Base-by-base conservation (phyloP, 1,139 yeast species). In the Pneumocystis jirovecii region DNA sequence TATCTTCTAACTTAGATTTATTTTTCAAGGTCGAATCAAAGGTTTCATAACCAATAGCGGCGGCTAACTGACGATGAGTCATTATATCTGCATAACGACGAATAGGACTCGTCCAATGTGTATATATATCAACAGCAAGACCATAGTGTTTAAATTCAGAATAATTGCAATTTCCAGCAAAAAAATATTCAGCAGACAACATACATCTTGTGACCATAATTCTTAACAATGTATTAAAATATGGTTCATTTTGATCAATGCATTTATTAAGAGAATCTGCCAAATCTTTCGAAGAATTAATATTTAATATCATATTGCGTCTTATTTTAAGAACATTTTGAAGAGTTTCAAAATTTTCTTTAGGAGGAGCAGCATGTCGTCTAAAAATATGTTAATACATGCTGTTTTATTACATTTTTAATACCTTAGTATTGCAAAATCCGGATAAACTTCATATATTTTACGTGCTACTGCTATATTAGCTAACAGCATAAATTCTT, bases 131-230 rank as follows among this genome's bases (percentile, higher is more conserved):
- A 65, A 93, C 91, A 0, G 99, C 99, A 68, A 95, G 81, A 74
- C 99, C 99, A 76, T 95, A 95, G 80, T 95, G 99, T 68, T 86
- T 85, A 78, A 89, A 95, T 70, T 95, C 98, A n/a, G 96, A 85
- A 72, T 89, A 89, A 7, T 96, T 89, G 72, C 81, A 89, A 19
- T 87, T 84, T n/a, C 99, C 98, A 0, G 96, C 83, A 7, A 96
- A 85, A 79, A 95, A 95, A 74, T 95, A 95, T 73, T 93, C 97
- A 1, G 99, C 99, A 1, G 98, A 96, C 87, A 90, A 89, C 98
- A 95, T 95, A 77, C 98, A 93, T 73, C 99, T 83, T 0, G 99
- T 95, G 6, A 97, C 95, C 96, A 93, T 87, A 69, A 95, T 93
- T 76, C 99, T 86, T 10, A 93, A 82, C 72, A 95, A 80, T 0